Conservation (phyloP, 352 stramenopile species). For the Globisporangium nunn region DNA sequence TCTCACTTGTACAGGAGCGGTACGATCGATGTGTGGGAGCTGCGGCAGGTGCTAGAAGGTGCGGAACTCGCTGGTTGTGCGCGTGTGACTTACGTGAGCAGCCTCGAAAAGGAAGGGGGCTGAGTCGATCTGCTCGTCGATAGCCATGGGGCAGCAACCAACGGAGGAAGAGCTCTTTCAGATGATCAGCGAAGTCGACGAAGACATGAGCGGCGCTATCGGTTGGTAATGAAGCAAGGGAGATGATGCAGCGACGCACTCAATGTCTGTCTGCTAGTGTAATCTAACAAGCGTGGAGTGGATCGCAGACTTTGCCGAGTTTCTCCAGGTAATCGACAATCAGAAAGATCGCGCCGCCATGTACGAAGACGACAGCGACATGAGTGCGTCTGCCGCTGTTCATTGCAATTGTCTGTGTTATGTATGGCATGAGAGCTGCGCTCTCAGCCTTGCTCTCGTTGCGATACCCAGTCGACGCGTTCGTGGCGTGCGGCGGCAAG, state of each 20-base stretch:
- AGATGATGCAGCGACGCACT: background rate
- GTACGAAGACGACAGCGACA: constrained; percentile 96
- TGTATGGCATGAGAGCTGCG: background rate
- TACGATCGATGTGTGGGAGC: constrained; percentile 95
- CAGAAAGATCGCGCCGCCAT: constrained; percentile 94
- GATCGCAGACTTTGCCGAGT: constrained; percentile 92
- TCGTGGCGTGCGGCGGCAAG: constrained; percentile 94
- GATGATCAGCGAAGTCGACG: constrained; percentile 90
- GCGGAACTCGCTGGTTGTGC: background rate
- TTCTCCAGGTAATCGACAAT: constrained; percentile 97
- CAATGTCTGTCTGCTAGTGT: too few relatives aligned
- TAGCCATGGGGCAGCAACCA: constrained; percentile 95
- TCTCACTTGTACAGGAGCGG: constrained; percentile 45
- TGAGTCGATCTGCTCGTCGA: background rate
- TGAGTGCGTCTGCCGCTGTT: constrained; percentile 53
- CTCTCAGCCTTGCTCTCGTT: too few relatives aligned
- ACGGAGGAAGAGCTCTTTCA: constrained; percentile 98
- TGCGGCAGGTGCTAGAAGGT: constrained; percentile 91
- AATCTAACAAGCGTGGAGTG: background rate
- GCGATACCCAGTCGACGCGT: constrained; percentile 83
- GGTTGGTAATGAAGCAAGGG: constrained; percentile 17
- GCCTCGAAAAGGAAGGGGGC: background rate
- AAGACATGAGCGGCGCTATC: constrained; percentile 94
- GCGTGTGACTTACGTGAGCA: background rate
- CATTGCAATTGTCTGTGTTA: too few relatives aligned